Evolutionary conservation across 106 monocot genomes (phyloP), one percentile per base, ranked within the genome.

Genomic region (Narthecium ossifragum): DNA sequence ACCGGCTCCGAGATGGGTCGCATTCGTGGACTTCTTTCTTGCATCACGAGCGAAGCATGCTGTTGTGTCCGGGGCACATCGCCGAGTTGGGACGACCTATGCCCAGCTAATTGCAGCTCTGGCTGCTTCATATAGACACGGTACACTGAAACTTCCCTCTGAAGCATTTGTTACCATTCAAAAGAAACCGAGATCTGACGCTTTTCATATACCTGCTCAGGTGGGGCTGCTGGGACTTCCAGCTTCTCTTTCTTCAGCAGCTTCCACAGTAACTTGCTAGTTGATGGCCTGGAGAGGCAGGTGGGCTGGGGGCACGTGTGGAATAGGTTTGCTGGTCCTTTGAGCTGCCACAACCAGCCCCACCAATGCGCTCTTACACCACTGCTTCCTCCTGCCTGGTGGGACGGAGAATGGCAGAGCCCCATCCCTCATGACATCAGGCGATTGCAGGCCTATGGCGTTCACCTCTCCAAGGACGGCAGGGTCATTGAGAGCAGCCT

Each of bases 1-100:
- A 23, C 90, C 96, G 2, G 86, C 96, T 29, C 96, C 96, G 49
- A 90, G 96, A 61, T 96, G 96, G 96, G 90, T 84, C 17, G 96
- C 96, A 32, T 86, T 96, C 53, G 96, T 87, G 5, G 96, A 96
- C 64, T 96, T 96, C 71, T 96, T 96, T 62, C 81, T 96, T 60
- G 96, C 90, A 46, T 75, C 90, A n/a, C 90, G 75, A 37, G 96
- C 90, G 17, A 86, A 84, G 51, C 64, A 83, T 76, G 86, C 86
- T 47, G 80, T 96, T 55, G 64, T 96, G 52, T 83, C 96, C 61
- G 90, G 86, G 53, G 96, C 96, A 29, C 86, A 96, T 37, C 96
- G 96, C 13, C 96, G 96, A 15, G 90, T 96, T 26, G 96, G 90
- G 18, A 96, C 96, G 33, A 96, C 96, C 25, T 96, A 86, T 57